Evolutionary conservation across 2,329 filamentous ascomycete genomes (phyloP).

Genomic region (Clonostachys solani): DNA sequence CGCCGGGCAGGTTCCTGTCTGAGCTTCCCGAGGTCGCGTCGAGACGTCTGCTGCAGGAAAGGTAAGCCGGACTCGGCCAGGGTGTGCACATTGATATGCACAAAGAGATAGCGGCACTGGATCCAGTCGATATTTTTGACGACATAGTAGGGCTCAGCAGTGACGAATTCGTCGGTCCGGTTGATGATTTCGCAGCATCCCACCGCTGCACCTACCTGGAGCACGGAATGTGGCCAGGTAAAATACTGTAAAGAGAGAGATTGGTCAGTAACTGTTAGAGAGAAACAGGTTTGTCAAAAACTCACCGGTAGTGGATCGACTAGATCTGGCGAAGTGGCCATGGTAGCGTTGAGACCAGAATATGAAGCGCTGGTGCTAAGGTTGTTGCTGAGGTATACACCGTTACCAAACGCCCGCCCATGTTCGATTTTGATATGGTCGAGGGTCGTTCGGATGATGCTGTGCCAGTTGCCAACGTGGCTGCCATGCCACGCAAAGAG

Average conservation of each 20-base stretch:
- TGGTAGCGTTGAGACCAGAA: too few relatives aligned
- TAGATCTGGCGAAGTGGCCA: too few relatives aligned
- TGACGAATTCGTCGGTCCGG: slow-evolving; percentile 56
- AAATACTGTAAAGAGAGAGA: slow-evolving; percentile 29
- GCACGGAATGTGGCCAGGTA: slow-evolving; percentile 62
- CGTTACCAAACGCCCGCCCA: slow-evolving; percentile 72
- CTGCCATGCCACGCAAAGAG: slow-evolving; percentile 89
- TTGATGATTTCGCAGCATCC: slow-evolving; percentile 88
- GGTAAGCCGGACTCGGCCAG: too few relatives aligned
- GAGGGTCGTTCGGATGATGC: slow-evolving; percentile 78
- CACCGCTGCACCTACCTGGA: slow-evolving; percentile 56
- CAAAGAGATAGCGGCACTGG: slow-evolving; percentile 81
- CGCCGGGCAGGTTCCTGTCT: too few relatives aligned
- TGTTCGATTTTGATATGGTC: slow-evolving; percentile 60
- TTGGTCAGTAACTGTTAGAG: neutral
- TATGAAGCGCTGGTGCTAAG: slow-evolving; percentile 43
- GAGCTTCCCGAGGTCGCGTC: too few relatives aligned
- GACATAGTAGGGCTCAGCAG: slow-evolving; percentile 59
- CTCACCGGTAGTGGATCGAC: too few relatives aligned
- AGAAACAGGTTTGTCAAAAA: too few relatives aligned
- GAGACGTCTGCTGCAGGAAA: too few relatives aligned
- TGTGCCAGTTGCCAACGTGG: slow-evolving; percentile 75
- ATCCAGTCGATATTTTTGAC: slow-evolving; percentile 80
- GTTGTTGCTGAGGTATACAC: slow-evolving; percentile 72
- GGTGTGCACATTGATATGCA: too few relatives aligned